Conservation (phyloP, 2,329 filamentous ascomycete species). For the Aspergillus pseudotamarii region DNA sequence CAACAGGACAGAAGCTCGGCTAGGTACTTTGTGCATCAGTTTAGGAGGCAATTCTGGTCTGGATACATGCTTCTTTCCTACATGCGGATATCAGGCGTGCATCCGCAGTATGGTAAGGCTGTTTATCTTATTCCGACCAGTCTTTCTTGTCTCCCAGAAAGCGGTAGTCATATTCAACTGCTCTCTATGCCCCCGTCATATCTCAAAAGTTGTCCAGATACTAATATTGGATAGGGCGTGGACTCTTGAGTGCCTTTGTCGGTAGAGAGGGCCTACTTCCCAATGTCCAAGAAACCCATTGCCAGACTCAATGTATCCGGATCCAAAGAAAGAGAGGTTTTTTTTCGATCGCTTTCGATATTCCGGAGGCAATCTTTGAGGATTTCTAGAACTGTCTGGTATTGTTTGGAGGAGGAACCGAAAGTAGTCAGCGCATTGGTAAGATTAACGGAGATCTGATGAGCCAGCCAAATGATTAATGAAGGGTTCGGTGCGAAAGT, state of each 20-base stretch:
- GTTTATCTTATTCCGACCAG: too few species aligned
- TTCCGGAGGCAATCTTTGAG: conserved; percentile 37
- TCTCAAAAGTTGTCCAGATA: too few species aligned
- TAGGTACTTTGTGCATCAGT: neutral
- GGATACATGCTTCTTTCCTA: too few species aligned
- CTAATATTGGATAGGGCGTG: too few species aligned
- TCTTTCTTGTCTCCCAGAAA: too few species aligned
- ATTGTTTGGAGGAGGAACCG: conserved; percentile 40
- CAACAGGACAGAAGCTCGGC: neutral
- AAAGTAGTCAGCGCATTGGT: conserved; percentile 45
- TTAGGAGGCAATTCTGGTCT: neutral
- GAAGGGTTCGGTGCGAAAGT: neutral
- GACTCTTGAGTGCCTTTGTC: too few species aligned
- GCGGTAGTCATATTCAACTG: too few species aligned
- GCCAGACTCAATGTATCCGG: conserved; percentile 35
- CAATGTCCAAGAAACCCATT: conserved; percentile 38
- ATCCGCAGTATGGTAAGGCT: too few species aligned
- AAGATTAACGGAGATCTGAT: conserved; percentile 46
- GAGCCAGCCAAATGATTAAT: conserved; percentile 1
- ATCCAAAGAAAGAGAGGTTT: conserved; percentile 24
- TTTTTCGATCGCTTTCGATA: conserved; percentile 25
- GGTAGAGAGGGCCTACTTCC: conserved; percentile 13
- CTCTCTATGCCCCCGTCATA: too few species aligned
- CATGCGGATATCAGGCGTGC: too few species aligned
- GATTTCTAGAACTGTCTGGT: conserved; percentile 39